A percentile compares a stretch with the other conserved stretches of the same genome.
Evolutionary conservation across 2,329 filamentous ascomycete genomes (phyloP).

Genomic region (Botrytis fragariae): DNA sequence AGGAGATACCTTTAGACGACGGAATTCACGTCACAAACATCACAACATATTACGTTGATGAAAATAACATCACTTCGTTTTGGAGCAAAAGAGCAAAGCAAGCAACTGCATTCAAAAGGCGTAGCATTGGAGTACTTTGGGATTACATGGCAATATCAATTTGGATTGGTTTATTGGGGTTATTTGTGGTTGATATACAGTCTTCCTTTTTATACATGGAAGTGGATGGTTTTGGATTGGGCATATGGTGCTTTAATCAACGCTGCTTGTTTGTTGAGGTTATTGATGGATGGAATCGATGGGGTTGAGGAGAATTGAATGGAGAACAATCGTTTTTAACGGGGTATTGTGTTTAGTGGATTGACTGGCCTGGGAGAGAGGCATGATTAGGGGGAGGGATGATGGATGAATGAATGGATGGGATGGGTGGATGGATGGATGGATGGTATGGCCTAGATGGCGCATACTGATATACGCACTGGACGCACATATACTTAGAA

Average conservation of each 20-base stretch:
- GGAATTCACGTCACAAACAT: constrained; percentile 11
- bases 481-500: constrained; percentile 6
- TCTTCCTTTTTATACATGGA: constrained; percentile 5
- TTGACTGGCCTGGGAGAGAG: background rate
- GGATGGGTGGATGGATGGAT: too few species aligned
- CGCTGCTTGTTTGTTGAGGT: background rate
- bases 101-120: constrained; percentile 16
- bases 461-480: background rate
- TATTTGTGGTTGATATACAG: background rate
- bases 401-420: background rate
- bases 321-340: constrained; percentile 18
- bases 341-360: background rate
- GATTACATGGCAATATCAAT: constrained; percentile 22
- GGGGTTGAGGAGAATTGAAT: background rate
- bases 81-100: constrained; percentile 11
- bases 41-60: background rate
- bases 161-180: constrained; percentile 18
- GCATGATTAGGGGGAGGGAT: background rate
- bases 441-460: constrained; percentile 8
- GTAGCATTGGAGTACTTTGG: constrained; percentile 16
- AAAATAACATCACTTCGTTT: background rate
- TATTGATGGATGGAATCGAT: background rate
- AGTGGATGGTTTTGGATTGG: constrained; percentile 18
- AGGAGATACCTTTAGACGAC: constrained; percentile 24
- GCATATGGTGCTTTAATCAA: constrained; percentile 18